phyloP scores from a whole-genome alignment of 2,329 filamentous ascomycete genomes.

The Exophiala calicioides region DNA sequence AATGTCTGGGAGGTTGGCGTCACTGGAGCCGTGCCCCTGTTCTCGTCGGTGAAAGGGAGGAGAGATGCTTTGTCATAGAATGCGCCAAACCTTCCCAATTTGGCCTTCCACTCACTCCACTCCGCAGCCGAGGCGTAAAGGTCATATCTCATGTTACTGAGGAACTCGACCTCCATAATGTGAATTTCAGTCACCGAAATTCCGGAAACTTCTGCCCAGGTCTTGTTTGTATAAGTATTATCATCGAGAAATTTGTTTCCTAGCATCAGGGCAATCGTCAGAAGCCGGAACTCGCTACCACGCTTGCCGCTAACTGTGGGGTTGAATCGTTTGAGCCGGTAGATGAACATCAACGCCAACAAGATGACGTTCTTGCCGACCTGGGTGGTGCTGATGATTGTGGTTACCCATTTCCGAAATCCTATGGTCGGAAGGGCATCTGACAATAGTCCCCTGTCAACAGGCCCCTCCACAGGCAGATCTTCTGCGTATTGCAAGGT shows the following conservation, averaged over 20 bases:
- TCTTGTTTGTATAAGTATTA: conserved; percentile 99
- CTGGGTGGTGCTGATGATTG: conserved; percentile 88
- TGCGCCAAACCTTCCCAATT: conserved; percentile 76
- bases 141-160: conserved; percentile 97
- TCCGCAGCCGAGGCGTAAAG: conserved; percentile 81
- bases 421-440: conserved; percentile 75
- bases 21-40: conserved; percentile 27
- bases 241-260: conserved; percentile 99
- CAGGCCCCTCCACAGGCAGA: conserved; percentile 46
- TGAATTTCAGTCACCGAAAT: conserved; percentile 95
- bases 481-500: conserved; percentile 71
- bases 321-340: conserved; percentile 87
- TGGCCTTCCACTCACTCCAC: conserved; percentile 85
- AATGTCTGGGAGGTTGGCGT: conserved; percentile 38
- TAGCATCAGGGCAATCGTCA: conserved; percentile 95
- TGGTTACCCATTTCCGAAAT: conserved; percentile 92
- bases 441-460: conserved; percentile 59
- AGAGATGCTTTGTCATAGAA: conserved; percentile 74
- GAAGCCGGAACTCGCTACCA: conserved; percentile 87
- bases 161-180: conserved; percentile 99
- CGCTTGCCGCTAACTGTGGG: conserved; percentile 84
- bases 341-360: conserved; percentile 86
- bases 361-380: conserved; percentile 95
- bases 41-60: conserved; percentile 36
- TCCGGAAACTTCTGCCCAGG: conserved; percentile 95